phyloP scores from a whole-genome alignment of 2,329 filamentous ascomycete species.

The Rhexocercosporidium sp. region DNA sequence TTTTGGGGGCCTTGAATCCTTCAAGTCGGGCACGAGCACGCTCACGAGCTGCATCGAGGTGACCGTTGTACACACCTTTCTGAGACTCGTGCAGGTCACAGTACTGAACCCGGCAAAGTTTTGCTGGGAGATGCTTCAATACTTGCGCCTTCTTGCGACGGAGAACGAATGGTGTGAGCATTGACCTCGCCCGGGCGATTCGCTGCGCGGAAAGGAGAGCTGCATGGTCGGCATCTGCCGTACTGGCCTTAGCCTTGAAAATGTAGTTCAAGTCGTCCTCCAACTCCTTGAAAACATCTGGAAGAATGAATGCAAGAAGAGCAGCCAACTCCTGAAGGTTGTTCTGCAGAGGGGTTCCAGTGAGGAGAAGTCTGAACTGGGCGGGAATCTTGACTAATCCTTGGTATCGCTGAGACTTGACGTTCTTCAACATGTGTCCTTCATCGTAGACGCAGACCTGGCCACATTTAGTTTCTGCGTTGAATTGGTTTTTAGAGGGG shows the following conservation, averaged over 20 bases:
- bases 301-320: constrained; percentile 92
- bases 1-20: constrained; percentile 53
- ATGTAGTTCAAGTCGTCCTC: constrained; percentile 82
- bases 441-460: constrained; percentile 78
- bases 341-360: constrained; percentile 91
- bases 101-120: constrained; percentile 77
- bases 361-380: constrained; percentile 84
- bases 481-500: background rate
- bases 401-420: constrained; percentile 79
- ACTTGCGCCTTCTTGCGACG: constrained; percentile 94
- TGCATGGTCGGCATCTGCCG: constrained; percentile 78
- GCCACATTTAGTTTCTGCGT: constrained; percentile 21
- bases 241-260: constrained; percentile 90
- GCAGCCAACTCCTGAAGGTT: constrained; percentile 92
- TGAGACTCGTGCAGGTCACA: constrained; percentile 81
- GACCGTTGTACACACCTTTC: constrained; percentile 71
- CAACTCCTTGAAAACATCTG: constrained; percentile 76
- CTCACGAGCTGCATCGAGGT: constrained; percentile 68
- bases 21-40: constrained; percentile 60
- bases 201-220: constrained; percentile 86
- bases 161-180: constrained; percentile 93
- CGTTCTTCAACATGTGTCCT: constrained; percentile 91
- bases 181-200: constrained; percentile 84
- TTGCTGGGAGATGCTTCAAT: constrained; percentile 79
- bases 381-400: constrained; percentile 79